Percentiles rank a stretch among this genome's conserved stretches.
Conservation (phyloP, 768 basidiomycete species). For the Amanita brunnescens region DNA sequence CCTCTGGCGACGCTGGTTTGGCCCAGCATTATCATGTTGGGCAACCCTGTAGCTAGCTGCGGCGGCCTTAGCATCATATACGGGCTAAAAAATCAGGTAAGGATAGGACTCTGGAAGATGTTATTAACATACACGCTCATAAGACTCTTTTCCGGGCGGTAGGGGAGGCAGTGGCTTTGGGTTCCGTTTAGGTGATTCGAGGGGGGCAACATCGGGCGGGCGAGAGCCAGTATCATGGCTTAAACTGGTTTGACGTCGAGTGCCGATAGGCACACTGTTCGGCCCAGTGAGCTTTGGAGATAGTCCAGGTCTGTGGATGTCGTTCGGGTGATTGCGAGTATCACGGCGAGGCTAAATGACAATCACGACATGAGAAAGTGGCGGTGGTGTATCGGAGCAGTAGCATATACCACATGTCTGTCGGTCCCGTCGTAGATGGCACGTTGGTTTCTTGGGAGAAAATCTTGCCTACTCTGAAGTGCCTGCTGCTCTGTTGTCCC, state of each 20-base stretch:
- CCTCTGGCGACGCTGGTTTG: conserved; percentile 8
- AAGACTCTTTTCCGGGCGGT: conserved; percentile 17
- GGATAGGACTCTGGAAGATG: not conserved
- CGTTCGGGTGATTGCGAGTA: conserved; percentile 15
- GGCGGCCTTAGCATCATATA: conserved; percentile 4
- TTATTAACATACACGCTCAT: conserved; percentile 18
- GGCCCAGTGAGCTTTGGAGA: conserved; percentile 21
- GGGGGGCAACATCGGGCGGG: not conserved
- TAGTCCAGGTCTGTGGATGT: conserved; percentile 13
- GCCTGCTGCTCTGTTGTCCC: not conserved
- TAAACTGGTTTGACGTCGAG: conserved; percentile 13
- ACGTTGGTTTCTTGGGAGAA: not conserved
- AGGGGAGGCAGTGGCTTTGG: conserved; percentile 13
- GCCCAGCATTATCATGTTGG: conserved; percentile 7
- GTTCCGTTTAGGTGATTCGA: conserved; percentile 1
- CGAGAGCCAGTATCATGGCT: conserved; percentile 9
- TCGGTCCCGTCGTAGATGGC: conserved; percentile 6
- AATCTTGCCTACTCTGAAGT: not conserved
- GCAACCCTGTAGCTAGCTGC: conserved; percentile 12
- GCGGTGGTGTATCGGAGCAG: not conserved
- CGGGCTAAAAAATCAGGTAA: conserved; percentile 5
- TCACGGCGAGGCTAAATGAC: conserved; percentile 15
- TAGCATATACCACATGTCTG: conserved; percentile 8
- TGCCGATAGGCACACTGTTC: conserved; percentile 31
- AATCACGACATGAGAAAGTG: conserved; percentile 1